Evolutionary conservation across 805 yeast species (phyloP).

Genomic region (Myxozyma geophila): DNA sequence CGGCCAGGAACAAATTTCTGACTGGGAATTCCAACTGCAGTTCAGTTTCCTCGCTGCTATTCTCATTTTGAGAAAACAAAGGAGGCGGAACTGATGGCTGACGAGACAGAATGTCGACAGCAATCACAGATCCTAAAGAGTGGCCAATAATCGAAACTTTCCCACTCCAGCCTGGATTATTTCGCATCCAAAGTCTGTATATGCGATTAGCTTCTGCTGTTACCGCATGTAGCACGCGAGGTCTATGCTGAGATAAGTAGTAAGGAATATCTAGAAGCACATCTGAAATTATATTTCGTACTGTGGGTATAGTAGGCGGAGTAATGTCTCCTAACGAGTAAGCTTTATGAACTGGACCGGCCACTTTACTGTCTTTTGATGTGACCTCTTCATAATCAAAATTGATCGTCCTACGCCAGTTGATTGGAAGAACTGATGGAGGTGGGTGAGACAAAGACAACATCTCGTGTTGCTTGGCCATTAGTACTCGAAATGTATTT

Average conservation of each 20-base stretch:
- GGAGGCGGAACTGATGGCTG: slow-evolving; percentile 46
- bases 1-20: slow-evolving; percentile 74
- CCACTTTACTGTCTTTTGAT: slow-evolving; percentile 6
- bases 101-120: slow-evolving; percentile 67
- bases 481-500: slow-evolving; percentile 46
- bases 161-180: slow-evolving; percentile 68
- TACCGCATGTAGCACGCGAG: slow-evolving; percentile 69
- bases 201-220: slow-evolving; percentile 70
- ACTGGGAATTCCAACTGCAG: slow-evolving; percentile 68
- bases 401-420: slow-evolving; percentile 76
- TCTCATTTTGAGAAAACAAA: slow-evolving; percentile 18
- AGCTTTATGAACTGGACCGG: slow-evolving; percentile 24
- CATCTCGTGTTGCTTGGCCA: slow-evolving; percentile 40
- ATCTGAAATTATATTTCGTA: slow-evolving; percentile 80
- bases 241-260: slow-evolving; percentile 73
- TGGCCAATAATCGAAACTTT: slow-evolving; percentile 79
- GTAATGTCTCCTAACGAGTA: slow-evolving; percentile 76
- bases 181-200: slow-evolving; percentile 60
- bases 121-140: slow-evolving; percentile 82
- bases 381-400: slow-evolving; percentile 50
- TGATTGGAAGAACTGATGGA: slow-evolving; percentile 63
- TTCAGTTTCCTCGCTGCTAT: slow-evolving; percentile 40
- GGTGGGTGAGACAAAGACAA: slow-evolving; percentile 32
- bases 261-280: slow-evolving; percentile 80
- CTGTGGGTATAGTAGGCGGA: slow-evolving; percentile 73